phyloP scores from a whole-genome alignment of 2,329 filamentous ascomycete species.

The Arthrobotrys musiformis region DNA sequence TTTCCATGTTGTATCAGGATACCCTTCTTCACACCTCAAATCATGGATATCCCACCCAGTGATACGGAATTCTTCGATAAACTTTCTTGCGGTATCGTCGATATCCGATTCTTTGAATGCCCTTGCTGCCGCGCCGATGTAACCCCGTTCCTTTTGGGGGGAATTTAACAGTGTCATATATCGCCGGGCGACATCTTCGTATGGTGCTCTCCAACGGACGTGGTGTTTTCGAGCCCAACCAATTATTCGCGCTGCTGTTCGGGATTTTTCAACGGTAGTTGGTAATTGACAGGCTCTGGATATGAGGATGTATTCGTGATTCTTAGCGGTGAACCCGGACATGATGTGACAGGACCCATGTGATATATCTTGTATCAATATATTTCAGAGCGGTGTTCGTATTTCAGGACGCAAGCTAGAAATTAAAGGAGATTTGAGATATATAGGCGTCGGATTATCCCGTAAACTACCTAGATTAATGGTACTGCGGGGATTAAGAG shows the following conservation, averaged over 20 bases:
- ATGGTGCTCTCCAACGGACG: background rate
- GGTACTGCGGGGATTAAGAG: too few relatives aligned
- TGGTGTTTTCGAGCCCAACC: background rate
- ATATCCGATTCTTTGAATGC: background rate
- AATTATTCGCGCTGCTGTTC: background rate
- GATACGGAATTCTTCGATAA: background rate
- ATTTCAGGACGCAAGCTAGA: too few relatives aligned
- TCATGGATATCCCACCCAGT: background rate
- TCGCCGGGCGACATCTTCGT: background rate
- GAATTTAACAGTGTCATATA: background rate
- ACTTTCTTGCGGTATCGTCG: background rate
- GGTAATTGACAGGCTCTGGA: background rate
- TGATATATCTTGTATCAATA: too few relatives aligned
- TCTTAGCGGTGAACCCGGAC: background rate
- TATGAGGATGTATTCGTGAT: background rate
- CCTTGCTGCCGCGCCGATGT: background rate
- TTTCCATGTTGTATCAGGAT: background rate
- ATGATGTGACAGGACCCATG: background rate
- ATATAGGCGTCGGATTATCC: too few relatives aligned
- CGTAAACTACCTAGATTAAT: too few relatives aligned
- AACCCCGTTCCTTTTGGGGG: background rate
- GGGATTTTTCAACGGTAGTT: background rate
- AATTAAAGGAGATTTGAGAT: too few relatives aligned
- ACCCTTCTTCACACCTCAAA: background rate
- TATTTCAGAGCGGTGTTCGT: too few relatives aligned